Evolutionary conservation across 768 basidiomycete species (phyloP), one percentile per base, ranked within the genome.

Genomic region (Lactarius pseudohatsudake): DNA sequence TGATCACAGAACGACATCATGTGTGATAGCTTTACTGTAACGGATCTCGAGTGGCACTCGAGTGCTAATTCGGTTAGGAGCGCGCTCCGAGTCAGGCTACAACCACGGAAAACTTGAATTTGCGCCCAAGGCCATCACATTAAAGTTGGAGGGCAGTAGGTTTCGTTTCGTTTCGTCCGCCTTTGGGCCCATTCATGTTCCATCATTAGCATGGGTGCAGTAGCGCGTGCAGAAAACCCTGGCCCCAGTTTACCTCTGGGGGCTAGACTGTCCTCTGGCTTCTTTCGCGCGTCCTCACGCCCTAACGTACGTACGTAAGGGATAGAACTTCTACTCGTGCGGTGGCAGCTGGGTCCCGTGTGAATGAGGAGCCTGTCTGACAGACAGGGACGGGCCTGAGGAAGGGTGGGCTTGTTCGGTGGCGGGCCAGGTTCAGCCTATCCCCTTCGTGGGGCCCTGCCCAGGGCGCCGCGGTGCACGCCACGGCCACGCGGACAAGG

Each of bases 1-100:
- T 26, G 26, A 53, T 53, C 50, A 53, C 26, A 53, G 22, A 53
- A 53, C 47, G 47, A 50, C 13, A 26, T 50, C 22, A 13, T 50
- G 22, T 26, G 15, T 15, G 10, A 26, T 53, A 11, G 22, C 11
- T 0, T 13, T 53, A 53, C 50, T 28, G 13, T 15, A 53, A 53
- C 50, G 50, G 50, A 53, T 26, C 50, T 53, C 50, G 50, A 50
- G 47, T 50, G 47, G n/a, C 47, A 50, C 22, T 50, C 47, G 22
- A 26, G 50, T 53, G 13, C 50, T 6, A 53, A 26, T 26, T 53
- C 2, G 26, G 50, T 15, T 13, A 53, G 13, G 26, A 53, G 50
- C 22, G 50, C 26, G 13, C 50, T 53, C 50, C 47, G 22, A 53
- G 50, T 53, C 50, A 26, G 47, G 34, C 34, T 34, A 34, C 34